phyloP scores from a whole-genome alignment of 331 rosid genomes.

The Telfairia occidentalis region DNA sequence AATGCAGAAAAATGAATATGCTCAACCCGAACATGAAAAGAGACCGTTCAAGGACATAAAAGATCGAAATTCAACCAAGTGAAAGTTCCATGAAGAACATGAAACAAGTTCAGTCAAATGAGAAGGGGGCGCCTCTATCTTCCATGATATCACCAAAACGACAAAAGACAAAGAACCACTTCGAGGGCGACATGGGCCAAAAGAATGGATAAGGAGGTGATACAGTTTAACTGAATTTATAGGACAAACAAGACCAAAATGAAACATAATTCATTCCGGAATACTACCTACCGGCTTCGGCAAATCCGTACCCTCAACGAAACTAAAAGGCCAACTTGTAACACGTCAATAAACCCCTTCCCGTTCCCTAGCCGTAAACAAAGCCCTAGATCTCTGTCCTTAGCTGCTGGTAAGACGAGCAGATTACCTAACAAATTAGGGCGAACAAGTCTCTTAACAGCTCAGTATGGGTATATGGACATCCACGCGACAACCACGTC shows the following conservation, averaged over 20 bases:
- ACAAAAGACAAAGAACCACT: background rate
- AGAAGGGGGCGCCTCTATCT: background rate
- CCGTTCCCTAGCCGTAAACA: background rate
- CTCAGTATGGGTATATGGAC: background rate
- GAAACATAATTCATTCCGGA: background rate
- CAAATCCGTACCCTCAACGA: background rate
- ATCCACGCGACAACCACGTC: background rate
- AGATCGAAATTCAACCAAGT: background rate
- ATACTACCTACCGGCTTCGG: background rate
- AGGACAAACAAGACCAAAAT: background rate
- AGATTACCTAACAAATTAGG: background rate
- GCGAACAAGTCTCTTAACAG: background rate
- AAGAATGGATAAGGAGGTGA: background rate
- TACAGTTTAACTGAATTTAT: background rate
- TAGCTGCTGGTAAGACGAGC: background rate
- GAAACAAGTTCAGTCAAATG: background rate
- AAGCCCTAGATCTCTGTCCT: constrained; percentile 4
- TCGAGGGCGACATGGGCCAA: background rate
- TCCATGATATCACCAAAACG: background rate
- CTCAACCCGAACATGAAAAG: background rate
- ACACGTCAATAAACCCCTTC: background rate
- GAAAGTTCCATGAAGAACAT: background rate
- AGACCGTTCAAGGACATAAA: background rate
- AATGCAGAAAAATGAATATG: background rate
- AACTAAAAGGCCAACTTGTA: background rate